Percentiles rank a stretch among this genome's conserved stretches.
These are phyloP conservation scores for Fusarium humuli DNA, from an alignment of 2,329 filamentous ascomycete species.

Conservation along the genomic window DNA sequence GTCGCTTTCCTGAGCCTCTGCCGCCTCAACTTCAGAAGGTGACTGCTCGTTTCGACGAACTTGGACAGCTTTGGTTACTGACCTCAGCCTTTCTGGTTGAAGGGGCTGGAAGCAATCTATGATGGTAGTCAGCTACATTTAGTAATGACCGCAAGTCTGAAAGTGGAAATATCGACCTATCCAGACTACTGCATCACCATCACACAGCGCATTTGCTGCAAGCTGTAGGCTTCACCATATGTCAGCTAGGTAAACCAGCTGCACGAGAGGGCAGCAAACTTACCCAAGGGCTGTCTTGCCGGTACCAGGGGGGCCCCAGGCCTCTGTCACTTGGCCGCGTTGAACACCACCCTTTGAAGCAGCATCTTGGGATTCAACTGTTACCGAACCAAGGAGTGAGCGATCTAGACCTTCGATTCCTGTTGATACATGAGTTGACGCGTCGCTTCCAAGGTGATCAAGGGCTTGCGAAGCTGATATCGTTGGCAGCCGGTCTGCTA, in stretches of 20 bases:
- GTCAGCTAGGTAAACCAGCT: constrained; percentile 22
- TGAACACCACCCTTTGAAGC: constrained; percentile 67
- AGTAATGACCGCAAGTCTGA: background rate
- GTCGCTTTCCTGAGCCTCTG: constrained; percentile 34
- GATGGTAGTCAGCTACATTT: constrained; percentile 12
- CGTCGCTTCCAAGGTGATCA: constrained; percentile 66
- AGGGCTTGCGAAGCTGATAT: constrained; percentile 80
- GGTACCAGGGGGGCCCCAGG: constrained; percentile 87
- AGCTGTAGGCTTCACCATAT: constrained; percentile 73
- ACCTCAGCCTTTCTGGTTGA: constrained; percentile 45
- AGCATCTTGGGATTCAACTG: constrained; percentile 26
- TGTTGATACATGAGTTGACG: constrained; percentile 65
- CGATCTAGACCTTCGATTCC: constrained; percentile 66
- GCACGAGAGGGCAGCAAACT: constrained; percentile 47
- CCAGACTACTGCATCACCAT: constrained; percentile 78
- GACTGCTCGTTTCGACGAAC: constrained; percentile 9
- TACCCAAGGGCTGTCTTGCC: constrained; percentile 89
- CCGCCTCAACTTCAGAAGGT: constrained; percentile 15
- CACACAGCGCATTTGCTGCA: constrained; percentile 70
- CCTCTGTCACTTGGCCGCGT: constrained; percentile 83
- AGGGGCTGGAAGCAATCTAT: constrained; percentile 62
- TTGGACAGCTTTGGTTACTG: constrained; percentile 42
- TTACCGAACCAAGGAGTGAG: constrained; percentile 50
- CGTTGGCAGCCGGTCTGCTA: constrained; percentile 78
- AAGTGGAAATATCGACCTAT: constrained; percentile 70